phyloP scores from a whole-genome alignment of 805 yeast species.

The Ogataea ramenticola region DNA sequence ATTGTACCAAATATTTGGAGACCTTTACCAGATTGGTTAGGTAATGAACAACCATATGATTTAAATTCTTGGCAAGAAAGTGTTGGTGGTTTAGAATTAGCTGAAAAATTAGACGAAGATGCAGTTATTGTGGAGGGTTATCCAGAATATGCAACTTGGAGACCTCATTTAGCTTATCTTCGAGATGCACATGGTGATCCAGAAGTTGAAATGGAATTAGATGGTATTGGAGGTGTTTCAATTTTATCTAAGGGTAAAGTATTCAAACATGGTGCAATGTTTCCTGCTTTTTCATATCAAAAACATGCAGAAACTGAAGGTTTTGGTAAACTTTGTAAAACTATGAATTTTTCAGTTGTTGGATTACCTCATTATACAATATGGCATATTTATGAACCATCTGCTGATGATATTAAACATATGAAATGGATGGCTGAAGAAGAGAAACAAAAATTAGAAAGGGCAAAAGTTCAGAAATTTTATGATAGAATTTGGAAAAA shows the following conservation, averaged over 20 bases:
- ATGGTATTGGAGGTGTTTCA: slow-evolving; percentile 96
- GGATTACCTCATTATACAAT: slow-evolving; percentile 90
- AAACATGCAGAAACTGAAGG: slow-evolving; percentile 97
- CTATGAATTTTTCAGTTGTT: slow-evolving; percentile 77
- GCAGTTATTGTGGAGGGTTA: slow-evolving; percentile 96
- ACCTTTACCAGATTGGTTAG: slow-evolving; percentile 77
- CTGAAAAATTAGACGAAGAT: slow-evolving; percentile 74
- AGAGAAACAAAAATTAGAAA: slow-evolving; percentile 57
- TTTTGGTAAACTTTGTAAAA: slow-evolving; percentile 78
- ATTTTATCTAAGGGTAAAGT: slow-evolving; percentile 80
- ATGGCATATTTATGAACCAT: slow-evolving; percentile 94
- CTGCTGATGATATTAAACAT: slow-evolving; percentile 75
- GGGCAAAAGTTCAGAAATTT: slow-evolving; percentile 55
- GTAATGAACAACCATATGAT: slow-evolving; percentile 75
- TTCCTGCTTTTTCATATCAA: slow-evolving; percentile 90
- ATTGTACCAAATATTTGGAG: slow-evolving; percentile 92
- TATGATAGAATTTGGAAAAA: slow-evolving; percentile 71
- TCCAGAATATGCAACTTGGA: slow-evolving; percentile 94
- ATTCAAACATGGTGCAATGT: slow-evolving; percentile 81
- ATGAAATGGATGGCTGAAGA: slow-evolving; percentile 85
- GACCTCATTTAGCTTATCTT: slow-evolving; percentile 89
- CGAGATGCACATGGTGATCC: slow-evolving; percentile 92
- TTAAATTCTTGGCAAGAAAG: slow-evolving; percentile 78
- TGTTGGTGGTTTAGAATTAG: slow-evolving; percentile 68
- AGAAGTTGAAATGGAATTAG: slow-evolving; percentile 85